A percentile compares a stretch with the other conserved stretches of the same genome.
These are phyloP conservation scores for Oidiodendron maius DNA, from an alignment of 495 filamentous ascomycete genomes.

Conservation along the genomic window DNA sequence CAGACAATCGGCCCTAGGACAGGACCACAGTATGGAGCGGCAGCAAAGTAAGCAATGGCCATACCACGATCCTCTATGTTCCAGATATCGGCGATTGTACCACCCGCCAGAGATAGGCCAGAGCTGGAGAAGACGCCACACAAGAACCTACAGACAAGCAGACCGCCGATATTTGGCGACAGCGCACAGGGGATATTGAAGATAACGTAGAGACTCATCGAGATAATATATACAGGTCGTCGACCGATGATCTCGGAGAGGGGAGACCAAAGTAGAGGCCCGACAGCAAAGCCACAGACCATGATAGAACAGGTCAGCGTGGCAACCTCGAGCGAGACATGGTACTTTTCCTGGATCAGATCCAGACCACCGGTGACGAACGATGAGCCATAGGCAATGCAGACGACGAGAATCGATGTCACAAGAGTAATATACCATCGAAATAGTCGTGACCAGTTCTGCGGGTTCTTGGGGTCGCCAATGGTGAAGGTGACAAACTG, in stretches of 20 bases:
- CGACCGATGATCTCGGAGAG: slow-evolving; percentile 68
- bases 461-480: slow-evolving; percentile 60
- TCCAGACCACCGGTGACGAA: slow-evolving; percentile 64
- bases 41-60: slow-evolving; percentile 4
- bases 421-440: slow-evolving; percentile 68
- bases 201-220: too few relatives aligned
- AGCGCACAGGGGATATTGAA: too few relatives aligned
- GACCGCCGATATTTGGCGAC: too few relatives aligned
- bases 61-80: slow-evolving; percentile 3
- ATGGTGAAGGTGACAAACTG: slow-evolving; percentile 67
- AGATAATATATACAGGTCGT: slow-evolving; percentile 58
- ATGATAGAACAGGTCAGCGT: slow-evolving; percentile 66
- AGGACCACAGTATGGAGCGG: not conserved
- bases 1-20: slow-evolving; percentile 3
- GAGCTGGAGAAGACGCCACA: not conserved
- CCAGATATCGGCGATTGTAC: slow-evolving; percentile 5
- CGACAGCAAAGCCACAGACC: slow-evolving; percentile 74
- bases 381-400: slow-evolving; percentile 56
- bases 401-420: slow-evolving; percentile 57
- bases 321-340: slow-evolving; percentile 59
- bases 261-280: slow-evolving; percentile 79
- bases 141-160: slow-evolving; percentile 1
- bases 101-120: not conserved
- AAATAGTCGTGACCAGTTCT: slow-evolving; percentile 58
- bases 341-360: slow-evolving; percentile 53